Conservation (phyloP, 768 basidiomycete genomes). For the Leccinum pellstonianum region DNA sequence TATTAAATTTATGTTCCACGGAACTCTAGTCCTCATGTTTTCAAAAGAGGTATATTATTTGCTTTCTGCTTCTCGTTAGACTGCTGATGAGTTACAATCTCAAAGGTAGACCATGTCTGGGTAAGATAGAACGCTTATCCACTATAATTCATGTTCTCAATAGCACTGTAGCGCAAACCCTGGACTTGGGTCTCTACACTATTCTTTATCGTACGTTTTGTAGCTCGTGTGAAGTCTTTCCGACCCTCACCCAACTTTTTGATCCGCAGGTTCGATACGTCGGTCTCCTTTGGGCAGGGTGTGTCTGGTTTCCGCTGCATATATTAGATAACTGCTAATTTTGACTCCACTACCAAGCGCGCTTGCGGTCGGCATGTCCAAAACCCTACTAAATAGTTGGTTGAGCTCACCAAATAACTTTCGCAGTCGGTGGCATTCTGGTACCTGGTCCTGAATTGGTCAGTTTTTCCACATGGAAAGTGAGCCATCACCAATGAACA, state of each 20-base stretch:
- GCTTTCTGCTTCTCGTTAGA: neutral
- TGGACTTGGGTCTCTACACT: neutral
- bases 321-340: neutral
- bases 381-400: neutral
- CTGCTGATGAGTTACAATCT: neutral
- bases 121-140: neutral
- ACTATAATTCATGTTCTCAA: neutral
- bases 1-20: neutral
- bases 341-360: neutral
- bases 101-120: constrained; percentile 9
- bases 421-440: neutral
- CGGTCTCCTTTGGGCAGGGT: neutral
- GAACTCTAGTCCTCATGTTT: constrained; percentile 11
- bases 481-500: neutral
- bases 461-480: neutral
- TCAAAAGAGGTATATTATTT: constrained; percentile 8
- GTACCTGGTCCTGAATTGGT: neutral
- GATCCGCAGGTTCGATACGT: neutral
- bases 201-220: neutral
- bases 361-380: neutral
- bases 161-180: neutral
- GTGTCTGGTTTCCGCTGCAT: neutral
- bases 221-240: neutral
- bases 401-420: neutral
- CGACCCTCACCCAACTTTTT: neutral